Evolutionary conservation across 306 rosid species (phyloP).

Genomic region (Casuarina cunninghamiana): DNA sequence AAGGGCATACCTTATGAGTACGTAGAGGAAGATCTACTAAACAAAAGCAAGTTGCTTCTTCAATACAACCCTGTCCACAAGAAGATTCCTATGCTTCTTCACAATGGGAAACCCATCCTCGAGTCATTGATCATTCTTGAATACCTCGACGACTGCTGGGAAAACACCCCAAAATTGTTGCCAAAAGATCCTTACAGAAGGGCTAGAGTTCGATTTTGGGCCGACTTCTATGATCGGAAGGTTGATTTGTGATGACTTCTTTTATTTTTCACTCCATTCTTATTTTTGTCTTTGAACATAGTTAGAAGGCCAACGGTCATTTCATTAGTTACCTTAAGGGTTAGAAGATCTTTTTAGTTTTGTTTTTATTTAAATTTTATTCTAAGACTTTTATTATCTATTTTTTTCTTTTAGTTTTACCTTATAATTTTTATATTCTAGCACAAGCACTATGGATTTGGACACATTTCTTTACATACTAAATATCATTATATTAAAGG

Average conservation of each 20-base stretch:
- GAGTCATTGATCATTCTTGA: constrained; percentile 45
- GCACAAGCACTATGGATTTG: no score
- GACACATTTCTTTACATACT: background rate
- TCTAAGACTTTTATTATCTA: no score
- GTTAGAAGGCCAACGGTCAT: no score
- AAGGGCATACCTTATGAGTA: constrained; percentile 46
- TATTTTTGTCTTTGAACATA: no score
- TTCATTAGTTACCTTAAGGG: no score
- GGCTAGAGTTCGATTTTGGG: constrained; percentile 48
- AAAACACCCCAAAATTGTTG: constrained; percentile 31
- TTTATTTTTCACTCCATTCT: background rate
- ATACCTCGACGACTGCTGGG: constrained; percentile 47
- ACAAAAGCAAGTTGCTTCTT: constrained; percentile 42
- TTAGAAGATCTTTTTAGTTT: no score
- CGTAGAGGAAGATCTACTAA: constrained; percentile 37
- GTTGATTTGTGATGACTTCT: background rate
- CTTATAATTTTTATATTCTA: no score
- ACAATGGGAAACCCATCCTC: constrained; percentile 32
- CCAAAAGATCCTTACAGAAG: constrained; percentile 39
- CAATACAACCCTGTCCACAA: constrained; percentile 39
- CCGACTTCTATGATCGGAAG: constrained; percentile 27
- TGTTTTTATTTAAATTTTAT: no score
- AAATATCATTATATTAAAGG: no score
- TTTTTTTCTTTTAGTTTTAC: no score
- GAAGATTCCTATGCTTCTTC: constrained; percentile 44